phyloP scores from a whole-genome alignment of 2,329 filamentous ascomycete species.

The Clarireedia homoeocarpa region DNA sequence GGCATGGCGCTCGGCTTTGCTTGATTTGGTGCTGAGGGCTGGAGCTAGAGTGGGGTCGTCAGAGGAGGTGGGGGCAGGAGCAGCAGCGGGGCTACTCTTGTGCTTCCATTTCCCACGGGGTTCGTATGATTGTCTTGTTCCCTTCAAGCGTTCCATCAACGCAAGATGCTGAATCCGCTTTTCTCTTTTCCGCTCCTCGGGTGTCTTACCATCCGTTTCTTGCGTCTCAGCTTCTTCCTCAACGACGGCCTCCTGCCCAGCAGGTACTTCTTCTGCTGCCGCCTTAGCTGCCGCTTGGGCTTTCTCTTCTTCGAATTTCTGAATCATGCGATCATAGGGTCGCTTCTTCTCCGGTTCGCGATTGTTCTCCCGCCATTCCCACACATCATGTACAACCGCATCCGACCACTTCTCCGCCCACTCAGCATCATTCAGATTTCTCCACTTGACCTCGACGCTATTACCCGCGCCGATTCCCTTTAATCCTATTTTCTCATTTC shows the following conservation, averaged over 20 bases:
- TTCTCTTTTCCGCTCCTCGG: background rate
- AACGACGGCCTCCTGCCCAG: background rate
- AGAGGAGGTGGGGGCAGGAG: too few relatives aligned
- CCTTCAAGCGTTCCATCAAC: background rate
- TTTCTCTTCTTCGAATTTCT: background rate
- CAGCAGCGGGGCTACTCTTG: background rate
- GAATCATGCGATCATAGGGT: background rate
- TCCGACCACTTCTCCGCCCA: constrained; percentile 31
- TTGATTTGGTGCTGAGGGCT: too few relatives aligned
- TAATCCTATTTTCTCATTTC: constrained; percentile 7
- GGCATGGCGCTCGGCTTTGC: too few relatives aligned
- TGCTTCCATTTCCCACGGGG: background rate
- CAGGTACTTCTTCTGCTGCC: background rate
- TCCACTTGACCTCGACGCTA: constrained; percentile 29
- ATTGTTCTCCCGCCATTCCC: background rate
- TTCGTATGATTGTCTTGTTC: background rate
- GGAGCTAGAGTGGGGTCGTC: too few relatives aligned
- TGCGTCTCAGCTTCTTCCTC: background rate
- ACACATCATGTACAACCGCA: constrained; percentile 27
- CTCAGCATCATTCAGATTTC: constrained; percentile 31
- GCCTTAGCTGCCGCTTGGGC: background rate
- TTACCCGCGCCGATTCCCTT: background rate
- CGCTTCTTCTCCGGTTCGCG: background rate
- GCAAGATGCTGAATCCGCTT: background rate
- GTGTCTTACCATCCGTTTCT: background rate